Evolutionary conservation across 2,329 filamentous ascomycete genomes (phyloP).

Genomic region (Grosmannia clavigera): DNA sequence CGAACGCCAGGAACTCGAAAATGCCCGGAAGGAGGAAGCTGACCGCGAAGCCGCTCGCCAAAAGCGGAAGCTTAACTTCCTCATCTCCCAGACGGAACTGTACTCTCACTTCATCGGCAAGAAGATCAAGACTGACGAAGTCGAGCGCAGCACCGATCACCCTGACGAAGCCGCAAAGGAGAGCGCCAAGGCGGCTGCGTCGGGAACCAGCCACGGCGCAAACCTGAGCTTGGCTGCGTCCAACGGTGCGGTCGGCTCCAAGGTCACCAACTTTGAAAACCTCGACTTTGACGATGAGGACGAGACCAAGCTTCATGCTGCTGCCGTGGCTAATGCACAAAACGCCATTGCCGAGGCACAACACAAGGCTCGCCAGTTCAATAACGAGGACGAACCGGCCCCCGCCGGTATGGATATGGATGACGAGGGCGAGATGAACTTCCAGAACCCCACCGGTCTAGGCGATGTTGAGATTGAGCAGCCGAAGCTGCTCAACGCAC

Average conservation of each 20-base stretch:
- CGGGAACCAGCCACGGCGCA: neutral
- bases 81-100: slow-evolving; percentile 96
- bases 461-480: slow-evolving; percentile 91
- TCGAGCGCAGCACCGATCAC: slow-evolving; percentile 80
- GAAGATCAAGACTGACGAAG: slow-evolving; percentile 96
- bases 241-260: slow-evolving; percentile 43
- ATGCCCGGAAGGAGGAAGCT: slow-evolving; percentile 90
- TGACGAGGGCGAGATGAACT: slow-evolving; percentile 97
- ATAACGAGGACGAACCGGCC: slow-evolving; percentile 46
- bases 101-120: slow-evolving; percentile 99
- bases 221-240: slow-evolving; percentile 37
- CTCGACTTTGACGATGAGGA: slow-evolving; percentile 94
- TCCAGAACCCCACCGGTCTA: slow-evolving; percentile 93
- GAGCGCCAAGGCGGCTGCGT: slow-evolving; percentile 20
- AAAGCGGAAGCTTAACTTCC: slow-evolving; percentile 97
- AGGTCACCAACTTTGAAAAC: slow-evolving; percentile 88
- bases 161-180: slow-evolving; percentile 52
- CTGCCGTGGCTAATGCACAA: slow-evolving; percentile 90
- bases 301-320: slow-evolving; percentile 66
- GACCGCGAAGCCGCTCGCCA: slow-evolving; percentile 95
- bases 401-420: slow-evolving; percentile 44
- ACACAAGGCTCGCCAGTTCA: slow-evolving; percentile 85
- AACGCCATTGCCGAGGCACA: slow-evolving; percentile 92
- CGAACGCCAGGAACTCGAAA: slow-evolving; percentile 91
- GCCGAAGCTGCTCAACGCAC: slow-evolving; percentile 82